These are phyloP conservation scores for Pterocarpus macrocarpus DNA, from an alignment of 306 rosid species.

Conservation along the genomic window DNA sequence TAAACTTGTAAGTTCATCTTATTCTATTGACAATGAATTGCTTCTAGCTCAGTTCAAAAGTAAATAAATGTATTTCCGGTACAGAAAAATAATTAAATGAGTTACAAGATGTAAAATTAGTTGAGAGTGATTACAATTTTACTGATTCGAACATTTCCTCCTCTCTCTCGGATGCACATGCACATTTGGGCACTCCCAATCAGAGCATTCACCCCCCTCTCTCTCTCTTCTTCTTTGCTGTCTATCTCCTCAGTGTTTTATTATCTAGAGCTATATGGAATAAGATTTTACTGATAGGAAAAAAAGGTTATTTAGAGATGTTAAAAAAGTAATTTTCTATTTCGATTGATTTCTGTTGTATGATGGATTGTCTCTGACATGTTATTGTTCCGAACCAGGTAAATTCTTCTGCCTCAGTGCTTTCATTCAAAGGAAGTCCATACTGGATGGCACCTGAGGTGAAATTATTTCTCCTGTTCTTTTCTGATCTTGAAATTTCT, in stretches of 20 bases:
- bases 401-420: constrained; percentile 78
- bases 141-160: constrained; percentile 22
- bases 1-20: constrained; percentile 72
- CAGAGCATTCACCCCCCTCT: neutral
- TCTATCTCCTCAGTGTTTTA: constrained; percentile 23
- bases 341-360: constrained; percentile 28
- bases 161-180: constrained; percentile 21
- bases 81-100: constrained; percentile 26
- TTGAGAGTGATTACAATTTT: constrained; percentile 26
- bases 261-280: constrained; percentile 5
- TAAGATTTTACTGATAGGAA: constrained; percentile 21
- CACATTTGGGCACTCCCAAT: constrained; percentile 5
- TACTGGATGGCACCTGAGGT: constrained; percentile 99
- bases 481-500: neutral
- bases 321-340: constrained; percentile 4
- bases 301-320: constrained; percentile 29
- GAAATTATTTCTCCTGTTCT: constrained; percentile 21
- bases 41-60: constrained; percentile 41
- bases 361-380: constrained; percentile 34
- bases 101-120: constrained; percentile 40
- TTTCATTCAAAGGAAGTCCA: constrained; percentile 99
- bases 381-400: constrained; percentile 65
- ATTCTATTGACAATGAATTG: constrained; percentile 46
- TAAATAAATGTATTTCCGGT: constrained; percentile 39
- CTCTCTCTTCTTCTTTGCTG: neutral